Percentiles rank a stretch among this genome's conserved stretches.
phyloP scores from a whole-genome alignment of 164 flowering plant species.

The Cinnamomum micranthum region DNA sequence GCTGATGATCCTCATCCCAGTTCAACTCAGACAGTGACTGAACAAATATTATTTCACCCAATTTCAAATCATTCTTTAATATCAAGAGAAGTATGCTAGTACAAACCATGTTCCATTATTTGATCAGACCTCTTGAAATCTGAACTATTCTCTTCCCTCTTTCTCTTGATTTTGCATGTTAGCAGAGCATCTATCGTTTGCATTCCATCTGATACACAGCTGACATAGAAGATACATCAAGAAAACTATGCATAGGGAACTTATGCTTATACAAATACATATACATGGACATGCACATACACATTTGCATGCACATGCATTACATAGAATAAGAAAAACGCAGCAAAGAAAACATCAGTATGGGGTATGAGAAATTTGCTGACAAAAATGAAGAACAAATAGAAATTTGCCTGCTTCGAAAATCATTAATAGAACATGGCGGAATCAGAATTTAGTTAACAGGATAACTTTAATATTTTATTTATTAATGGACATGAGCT shows the following conservation, averaged over 20 bases:
- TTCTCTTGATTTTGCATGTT: slow-evolving; percentile 72
- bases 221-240: slow-evolving; percentile 35
- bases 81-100: not conserved
- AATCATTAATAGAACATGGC: not conserved
- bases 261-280: too few species aligned
- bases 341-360: not conserved
- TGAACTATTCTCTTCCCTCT: slow-evolving; percentile 43
- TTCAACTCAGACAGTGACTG: too few species aligned
- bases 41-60: not conserved
- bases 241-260: slow-evolving; percentile 11
- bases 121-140: slow-evolving; percentile 25
- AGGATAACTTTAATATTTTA: not conserved
- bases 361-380: not conserved
- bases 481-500: not conserved
- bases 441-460: not conserved
- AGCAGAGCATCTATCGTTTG: slow-evolving; percentile 90
- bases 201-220: slow-evolving; percentile 88
- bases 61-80: not conserved
- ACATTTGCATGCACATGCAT: too few species aligned
- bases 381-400: not conserved
- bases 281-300: too few species aligned
- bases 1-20: too few species aligned
- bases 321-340: not conserved
- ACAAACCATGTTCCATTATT: slow-evolving; percentile 40
- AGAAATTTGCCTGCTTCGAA: not conserved